A percentile compares a stretch with the other conserved stretches of the same genome.
phyloP scores from a whole-genome alignment of 208 protist species.

The Tritrichomonas foetus region DNA sequence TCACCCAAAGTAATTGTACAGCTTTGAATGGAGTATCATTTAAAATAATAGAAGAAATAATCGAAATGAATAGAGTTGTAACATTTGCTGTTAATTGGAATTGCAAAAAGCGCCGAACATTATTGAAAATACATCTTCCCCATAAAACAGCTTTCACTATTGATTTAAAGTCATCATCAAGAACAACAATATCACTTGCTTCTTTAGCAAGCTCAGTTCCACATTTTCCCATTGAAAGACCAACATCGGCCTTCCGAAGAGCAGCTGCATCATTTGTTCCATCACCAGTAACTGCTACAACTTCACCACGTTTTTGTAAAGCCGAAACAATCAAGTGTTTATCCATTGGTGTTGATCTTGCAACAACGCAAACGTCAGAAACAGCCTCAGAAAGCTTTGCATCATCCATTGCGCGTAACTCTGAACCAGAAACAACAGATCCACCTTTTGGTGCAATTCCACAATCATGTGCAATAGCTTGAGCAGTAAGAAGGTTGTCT shows the following conservation, averaged over 20 bases:
- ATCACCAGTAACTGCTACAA: constrained; percentile 68
- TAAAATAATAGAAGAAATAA: background rate
- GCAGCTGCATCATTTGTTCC: constrained; percentile 66
- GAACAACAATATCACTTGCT: constrained; percentile 61
- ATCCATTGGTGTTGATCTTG: constrained; percentile 38
- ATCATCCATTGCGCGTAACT: background rate
- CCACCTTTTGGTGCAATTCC: background rate
- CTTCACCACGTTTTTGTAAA: constrained; percentile 39
- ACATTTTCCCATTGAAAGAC: constrained; percentile 73
- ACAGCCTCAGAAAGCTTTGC: background rate
- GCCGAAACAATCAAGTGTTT: constrained; percentile 40
- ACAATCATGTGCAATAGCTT: constrained; percentile 54
- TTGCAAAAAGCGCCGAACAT: constrained; percentile 92
- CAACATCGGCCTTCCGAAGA: constrained; percentile 75
- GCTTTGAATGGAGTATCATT: constrained; percentile 44
- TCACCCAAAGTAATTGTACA: constrained; percentile 48
- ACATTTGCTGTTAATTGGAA: constrained; percentile 65
- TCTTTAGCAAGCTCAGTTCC: constrained; percentile 65
- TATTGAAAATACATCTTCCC: constrained; percentile 92
- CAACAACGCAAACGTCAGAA: background rate
- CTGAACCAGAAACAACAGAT: background rate
- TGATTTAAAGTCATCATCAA: constrained; percentile 78
- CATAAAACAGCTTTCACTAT: constrained; percentile 79
- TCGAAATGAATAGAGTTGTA: background rate
- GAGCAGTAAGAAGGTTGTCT: constrained; percentile 54